A percentile compares a stretch with the other conserved stretches of the same genome.
Conservation (phyloP, 306 rosid species). For the Vigna nakashimae region DNA sequence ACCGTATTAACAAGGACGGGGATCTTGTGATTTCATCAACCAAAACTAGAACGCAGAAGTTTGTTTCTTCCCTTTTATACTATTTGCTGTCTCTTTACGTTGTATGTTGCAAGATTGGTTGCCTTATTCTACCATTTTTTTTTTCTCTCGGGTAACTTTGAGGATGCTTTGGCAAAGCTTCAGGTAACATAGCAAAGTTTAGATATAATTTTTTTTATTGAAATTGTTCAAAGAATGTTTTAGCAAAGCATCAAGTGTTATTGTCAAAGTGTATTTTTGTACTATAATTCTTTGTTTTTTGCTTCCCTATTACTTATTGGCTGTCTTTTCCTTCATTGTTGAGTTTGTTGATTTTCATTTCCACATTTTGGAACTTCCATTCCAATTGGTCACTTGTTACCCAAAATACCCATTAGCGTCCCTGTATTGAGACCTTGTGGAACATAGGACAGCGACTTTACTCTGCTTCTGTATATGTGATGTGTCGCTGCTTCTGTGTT, state of each 20-base stretch:
- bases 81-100: slow-evolving; percentile 27
- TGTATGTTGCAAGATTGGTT: slow-evolving; percentile 39
- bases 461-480: no score
- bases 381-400: neutral
- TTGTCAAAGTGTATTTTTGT: neutral
- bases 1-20: slow-evolving; percentile 91
- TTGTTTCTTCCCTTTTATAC: slow-evolving; percentile 46
- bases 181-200: slow-evolving; percentile 44
- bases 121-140: slow-evolving; percentile 40
- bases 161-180: slow-evolving; percentile 59
- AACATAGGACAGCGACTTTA: no score
- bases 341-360: slow-evolving; percentile 31
- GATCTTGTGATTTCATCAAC: slow-evolving; percentile 97
- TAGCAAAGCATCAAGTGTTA: neutral
- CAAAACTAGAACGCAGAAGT: slow-evolving; percentile 93
- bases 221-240: neutral
- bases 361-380: neutral
- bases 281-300: neutral
- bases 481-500: neutral
- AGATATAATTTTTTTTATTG: neutral
- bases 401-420: neutral
- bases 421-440: no score
- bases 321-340: slow-evolving; percentile 1
- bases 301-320: slow-evolving; percentile 15
- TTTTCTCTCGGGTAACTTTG: slow-evolving; percentile 50